Conservation (phyloP, 2,329 filamentous ascomycete species). For the Penicillium italicum region DNA sequence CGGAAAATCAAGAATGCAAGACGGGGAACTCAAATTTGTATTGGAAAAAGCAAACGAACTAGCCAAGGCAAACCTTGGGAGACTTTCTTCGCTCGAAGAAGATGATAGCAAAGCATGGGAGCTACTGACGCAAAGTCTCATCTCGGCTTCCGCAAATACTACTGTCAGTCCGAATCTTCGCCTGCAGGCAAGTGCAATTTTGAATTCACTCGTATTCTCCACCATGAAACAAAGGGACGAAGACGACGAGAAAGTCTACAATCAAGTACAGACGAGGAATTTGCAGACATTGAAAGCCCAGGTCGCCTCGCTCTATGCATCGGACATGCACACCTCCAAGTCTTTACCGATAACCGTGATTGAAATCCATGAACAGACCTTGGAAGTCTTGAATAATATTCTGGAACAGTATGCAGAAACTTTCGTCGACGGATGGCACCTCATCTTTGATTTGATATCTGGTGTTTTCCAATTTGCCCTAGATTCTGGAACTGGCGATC, state of each 20-base stretch:
- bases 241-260: conserved; percentile 47
- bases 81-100: conserved; percentile 64
- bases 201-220: conserved; percentile 46
- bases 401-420: conserved; percentile 86
- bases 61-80: conserved; percentile 68
- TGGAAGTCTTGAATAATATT: conserved; percentile 76
- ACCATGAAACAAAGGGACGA: conserved; percentile 42
- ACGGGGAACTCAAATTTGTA: conserved; percentile 52
- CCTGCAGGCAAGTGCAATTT: conserved; percentile 58
- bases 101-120: conserved; percentile 71
- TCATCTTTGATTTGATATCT: conserved; percentile 79
- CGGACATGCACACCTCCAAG: conserved; percentile 53
- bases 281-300: conserved; percentile 64
- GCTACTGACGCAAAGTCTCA: conserved; percentile 57
- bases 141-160: conserved; percentile 43
- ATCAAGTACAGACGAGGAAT: conserved; percentile 67
- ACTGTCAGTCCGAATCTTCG: conserved; percentile 40
- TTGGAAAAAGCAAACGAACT: conserved; percentile 71
- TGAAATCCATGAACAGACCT: conserved; percentile 73
- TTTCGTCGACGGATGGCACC: conserved; percentile 76
- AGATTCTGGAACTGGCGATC: conserved; percentile 32
- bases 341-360: conserved; percentile 63
- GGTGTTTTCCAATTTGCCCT: conserved; percentile 64
- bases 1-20: conserved; percentile 41
- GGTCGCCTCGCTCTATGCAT: conserved; percentile 56